Conservation (phyloP, 2,329 filamentous ascomycete species). For the Botrytis galanthina region DNA sequence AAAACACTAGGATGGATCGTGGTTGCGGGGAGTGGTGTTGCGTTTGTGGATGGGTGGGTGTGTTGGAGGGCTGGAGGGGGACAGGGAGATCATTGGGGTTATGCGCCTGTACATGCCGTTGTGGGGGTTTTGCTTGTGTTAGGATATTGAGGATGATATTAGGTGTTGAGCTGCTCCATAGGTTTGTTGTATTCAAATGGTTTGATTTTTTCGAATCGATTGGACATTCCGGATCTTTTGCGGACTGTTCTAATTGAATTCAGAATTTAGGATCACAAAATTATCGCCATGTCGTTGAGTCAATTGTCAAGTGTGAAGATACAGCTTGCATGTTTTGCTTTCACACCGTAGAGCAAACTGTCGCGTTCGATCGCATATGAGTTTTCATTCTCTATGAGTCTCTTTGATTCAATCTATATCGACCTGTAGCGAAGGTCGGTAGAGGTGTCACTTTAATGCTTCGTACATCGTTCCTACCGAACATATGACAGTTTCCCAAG, state of each 20-base stretch:
- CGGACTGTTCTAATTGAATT: background rate
- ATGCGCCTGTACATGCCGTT: background rate
- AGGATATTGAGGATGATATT: background rate
- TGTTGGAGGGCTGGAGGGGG: slow-evolving; percentile 42
- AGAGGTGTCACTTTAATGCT: background rate
- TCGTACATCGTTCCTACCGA: background rate
- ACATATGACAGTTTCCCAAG: background rate
- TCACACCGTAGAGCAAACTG: background rate
- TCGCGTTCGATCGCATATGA: background rate
- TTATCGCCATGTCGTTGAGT: background rate
- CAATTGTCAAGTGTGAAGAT: background rate
- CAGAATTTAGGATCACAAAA: background rate
- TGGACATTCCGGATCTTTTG: background rate
- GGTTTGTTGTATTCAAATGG: background rate
- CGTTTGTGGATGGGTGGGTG: slow-evolving; percentile 47
- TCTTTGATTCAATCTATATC: background rate
- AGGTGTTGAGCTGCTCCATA: background rate
- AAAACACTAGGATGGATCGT: slow-evolving; percentile 45
- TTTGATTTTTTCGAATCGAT: background rate
- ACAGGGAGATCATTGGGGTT: slow-evolving; percentile 47
- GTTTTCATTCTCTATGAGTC: accelerated
- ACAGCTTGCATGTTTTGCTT: background rate
- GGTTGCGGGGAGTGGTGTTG: slow-evolving; percentile 43
- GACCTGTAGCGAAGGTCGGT: background rate
- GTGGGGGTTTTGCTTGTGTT: background rate